Percentiles rank a stretch among this genome's conserved stretches.
Evolutionary conservation across 192 early-diverging fungal genomes (phyloP).

Genomic region (Entrophospora sp.): DNA sequence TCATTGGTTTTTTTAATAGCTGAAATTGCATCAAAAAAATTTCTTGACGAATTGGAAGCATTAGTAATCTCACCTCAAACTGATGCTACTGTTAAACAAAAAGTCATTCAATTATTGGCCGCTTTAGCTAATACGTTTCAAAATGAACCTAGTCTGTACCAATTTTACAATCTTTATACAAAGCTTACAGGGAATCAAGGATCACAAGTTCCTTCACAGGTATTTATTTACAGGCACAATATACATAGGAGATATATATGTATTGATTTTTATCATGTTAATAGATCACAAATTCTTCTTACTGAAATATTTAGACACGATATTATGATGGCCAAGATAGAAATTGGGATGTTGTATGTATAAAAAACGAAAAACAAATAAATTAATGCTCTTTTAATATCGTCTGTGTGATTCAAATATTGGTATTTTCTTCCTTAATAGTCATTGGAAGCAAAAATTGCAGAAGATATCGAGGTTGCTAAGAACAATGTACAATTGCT

Average conservation of each 20-base stretch:
- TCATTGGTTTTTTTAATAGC: background rate
- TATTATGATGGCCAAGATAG: too few relatives aligned
- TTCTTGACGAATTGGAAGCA: background rate
- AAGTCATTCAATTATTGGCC: background rate
- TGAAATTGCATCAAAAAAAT: slow-evolving; percentile 7
- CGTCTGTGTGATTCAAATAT: too few relatives aligned
- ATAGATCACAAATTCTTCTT: too few relatives aligned
- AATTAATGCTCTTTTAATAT: too few relatives aligned
- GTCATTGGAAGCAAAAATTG: slow-evolving; percentile 2
- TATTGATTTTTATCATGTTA: too few relatives aligned
- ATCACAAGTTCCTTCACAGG: background rate
- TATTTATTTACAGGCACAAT: too few relatives aligned
- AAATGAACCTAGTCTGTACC: slow-evolving; percentile 10
- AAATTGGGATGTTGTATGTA: too few relatives aligned
- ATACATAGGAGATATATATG: too few relatives aligned
- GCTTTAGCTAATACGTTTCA: background rate
- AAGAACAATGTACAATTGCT: slow-evolving; percentile 45
- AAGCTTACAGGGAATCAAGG: background rate
- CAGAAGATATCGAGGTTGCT: slow-evolving; percentile 40
- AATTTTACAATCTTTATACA: background rate
- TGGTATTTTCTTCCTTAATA: background rate
- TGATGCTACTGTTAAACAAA: background rate
- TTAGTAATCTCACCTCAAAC: background rate
- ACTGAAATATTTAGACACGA: too few relatives aligned
- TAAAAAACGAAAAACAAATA: too few relatives aligned